A percentile compares a stretch with the other conserved stretches of the same genome.
These are phyloP conservation scores for Chlamydomonas eustigma DNA, from an alignment of 139 green algal species.

Conservation along the genomic window DNA sequence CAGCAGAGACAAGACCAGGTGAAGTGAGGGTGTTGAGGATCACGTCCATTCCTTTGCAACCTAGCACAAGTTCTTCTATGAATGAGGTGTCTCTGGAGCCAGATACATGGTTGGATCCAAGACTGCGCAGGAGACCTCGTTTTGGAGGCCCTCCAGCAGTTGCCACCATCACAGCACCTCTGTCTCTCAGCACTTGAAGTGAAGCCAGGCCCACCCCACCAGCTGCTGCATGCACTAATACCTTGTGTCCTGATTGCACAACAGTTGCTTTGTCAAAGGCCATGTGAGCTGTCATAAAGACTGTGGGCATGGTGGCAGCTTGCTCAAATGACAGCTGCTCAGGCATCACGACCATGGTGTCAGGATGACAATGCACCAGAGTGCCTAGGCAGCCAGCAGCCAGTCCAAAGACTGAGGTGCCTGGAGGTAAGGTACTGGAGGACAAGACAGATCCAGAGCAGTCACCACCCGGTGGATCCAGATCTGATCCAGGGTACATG, in stretches of 20 bases:
- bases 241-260: constrained; percentile 26
- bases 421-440: constrained; percentile 20
- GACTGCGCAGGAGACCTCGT: constrained; percentile 54
- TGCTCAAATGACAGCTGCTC: constrained; percentile 55
- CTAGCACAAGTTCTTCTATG: constrained; percentile 45
- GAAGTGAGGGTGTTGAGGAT: constrained; percentile 83
- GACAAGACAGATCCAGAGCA: constrained; percentile 69
- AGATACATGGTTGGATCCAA: constrained; percentile 48
- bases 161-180: constrained; percentile 41
- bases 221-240: constrained; percentile 70
- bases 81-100: constrained; percentile 66
- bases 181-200: constrained; percentile 46
- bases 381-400: constrained; percentile 69
- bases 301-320: constrained; percentile 72
- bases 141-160: constrained; percentile 71
- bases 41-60: constrained; percentile 33
- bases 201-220: constrained; percentile 76
- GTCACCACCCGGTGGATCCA: constrained; percentile 71
- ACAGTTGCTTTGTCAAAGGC: constrained; percentile 39
- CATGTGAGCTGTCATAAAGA: constrained; percentile 74
- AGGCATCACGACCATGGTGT: constrained; percentile 61
- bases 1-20: constrained; percentile 72
- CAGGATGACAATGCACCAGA: constrained; percentile 38
- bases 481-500: constrained; percentile 78
- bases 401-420: constrained; percentile 78